These are phyloP conservation scores for Alternaria infectoria DNA, from an alignment of 2,329 filamentous ascomycete genomes.

Conservation along the genomic window DNA sequence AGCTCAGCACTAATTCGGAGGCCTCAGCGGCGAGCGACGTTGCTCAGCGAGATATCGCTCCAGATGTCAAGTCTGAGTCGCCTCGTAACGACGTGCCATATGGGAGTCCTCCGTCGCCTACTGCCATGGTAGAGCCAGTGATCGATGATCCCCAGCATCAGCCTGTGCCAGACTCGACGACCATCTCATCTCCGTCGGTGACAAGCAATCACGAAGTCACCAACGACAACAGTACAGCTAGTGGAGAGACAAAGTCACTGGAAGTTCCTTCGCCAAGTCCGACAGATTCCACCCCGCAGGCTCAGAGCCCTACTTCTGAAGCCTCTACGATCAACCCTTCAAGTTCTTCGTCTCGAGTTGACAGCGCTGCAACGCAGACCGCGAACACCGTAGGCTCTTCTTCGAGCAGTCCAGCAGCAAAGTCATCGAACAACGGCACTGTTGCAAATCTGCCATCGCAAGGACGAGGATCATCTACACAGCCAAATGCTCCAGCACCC, in stretches of 20 bases:
- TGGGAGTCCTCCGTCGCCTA: background rate
- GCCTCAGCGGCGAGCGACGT: background rate
- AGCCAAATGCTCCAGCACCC: slow-evolving; percentile 65
- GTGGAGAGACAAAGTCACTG: background rate
- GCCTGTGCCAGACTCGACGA: background rate
- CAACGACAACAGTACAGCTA: background rate
- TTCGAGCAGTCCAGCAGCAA: slow-evolving; percentile 15
- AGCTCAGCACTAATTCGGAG: slow-evolving; percentile 2
- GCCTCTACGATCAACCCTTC: slow-evolving; percentile 6
- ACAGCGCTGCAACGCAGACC: slow-evolving; percentile 8
- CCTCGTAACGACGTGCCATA: background rate
- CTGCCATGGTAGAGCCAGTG: background rate
- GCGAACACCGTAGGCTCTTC: slow-evolving; percentile 19
- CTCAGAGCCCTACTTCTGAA: slow-evolving; percentile 7
- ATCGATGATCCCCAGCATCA: background rate
- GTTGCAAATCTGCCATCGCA: slow-evolving; percentile 22
- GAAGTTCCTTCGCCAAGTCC: background rate
- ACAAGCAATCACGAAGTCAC: background rate
- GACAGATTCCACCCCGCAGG: background rate
- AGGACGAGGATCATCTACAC: slow-evolving; percentile 47
- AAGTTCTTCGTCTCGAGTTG: slow-evolving; percentile 11
- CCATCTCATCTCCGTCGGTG: background rate
- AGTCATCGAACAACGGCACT: slow-evolving; percentile 25
- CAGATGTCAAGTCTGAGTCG: background rate
- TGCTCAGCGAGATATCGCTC: background rate